A percentile compares a stretch with the other conserved stretches of the same genome.
These are phyloP conservation scores for Silene uniflora DNA, from an alignment of 148 eudicot genomes.

Conservation along the genomic window DNA sequence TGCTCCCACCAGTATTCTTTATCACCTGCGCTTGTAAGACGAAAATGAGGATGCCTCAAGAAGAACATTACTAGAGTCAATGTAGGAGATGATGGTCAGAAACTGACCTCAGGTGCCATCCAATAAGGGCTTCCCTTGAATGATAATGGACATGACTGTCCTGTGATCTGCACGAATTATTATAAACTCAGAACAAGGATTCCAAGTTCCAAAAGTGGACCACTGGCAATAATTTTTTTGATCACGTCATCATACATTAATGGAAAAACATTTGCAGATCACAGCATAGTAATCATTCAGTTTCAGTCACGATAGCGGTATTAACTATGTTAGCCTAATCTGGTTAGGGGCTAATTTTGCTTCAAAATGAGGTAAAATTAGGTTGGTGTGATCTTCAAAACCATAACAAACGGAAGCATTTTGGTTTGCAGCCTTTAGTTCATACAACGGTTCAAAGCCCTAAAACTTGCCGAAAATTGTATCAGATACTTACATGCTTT, in stretches of 20 bases:
- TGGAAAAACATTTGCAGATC: conserved; percentile 8
- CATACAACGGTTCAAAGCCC: neutral
- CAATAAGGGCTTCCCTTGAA: conserved; percentile 97
- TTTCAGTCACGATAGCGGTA: neutral
- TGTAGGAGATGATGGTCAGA: conserved; percentile 3
- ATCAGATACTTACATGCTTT: conserved; percentile 75
- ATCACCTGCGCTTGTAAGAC: conserved; percentile 51
- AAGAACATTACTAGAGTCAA: neutral
- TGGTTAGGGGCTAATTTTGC: neutral
- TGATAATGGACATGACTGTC: conserved; percentile 86
- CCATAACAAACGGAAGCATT: too few relatives aligned
- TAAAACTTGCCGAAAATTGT: neutral
- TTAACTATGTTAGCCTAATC: neutral
- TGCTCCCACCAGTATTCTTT: conserved; percentile 63
- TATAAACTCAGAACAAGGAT: neutral
- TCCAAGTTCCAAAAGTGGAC: neutral
- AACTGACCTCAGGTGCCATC: conserved; percentile 98
- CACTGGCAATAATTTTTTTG: neutral
- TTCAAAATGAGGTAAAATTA: neutral
- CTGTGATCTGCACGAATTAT: conserved; percentile 61
- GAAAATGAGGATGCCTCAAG: conserved; percentile 16
- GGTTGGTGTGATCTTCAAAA: neutral
- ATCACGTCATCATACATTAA: conserved; percentile 5
- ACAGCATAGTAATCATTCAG: neutral
- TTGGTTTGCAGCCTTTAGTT: neutral